Conservation (phyloP, 1,139 yeast species). For the Scheffersomyces stambukii region DNA sequence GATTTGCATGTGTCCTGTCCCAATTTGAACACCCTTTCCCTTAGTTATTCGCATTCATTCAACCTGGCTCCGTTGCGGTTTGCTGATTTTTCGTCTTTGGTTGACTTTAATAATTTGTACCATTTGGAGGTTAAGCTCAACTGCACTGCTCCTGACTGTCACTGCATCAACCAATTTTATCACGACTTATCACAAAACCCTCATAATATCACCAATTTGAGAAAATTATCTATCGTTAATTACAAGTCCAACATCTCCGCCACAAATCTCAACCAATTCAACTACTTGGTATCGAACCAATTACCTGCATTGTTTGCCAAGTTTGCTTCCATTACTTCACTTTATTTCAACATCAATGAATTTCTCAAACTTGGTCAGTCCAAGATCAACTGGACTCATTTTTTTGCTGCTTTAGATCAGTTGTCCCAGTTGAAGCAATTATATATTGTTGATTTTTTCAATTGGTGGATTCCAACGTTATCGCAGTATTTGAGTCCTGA, state of each 20-base stretch:
- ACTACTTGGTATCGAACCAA: slow-evolving; percentile 8
- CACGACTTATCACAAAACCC: slow-evolving; percentile 6
- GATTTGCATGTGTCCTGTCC: slow-evolving; percentile 5
- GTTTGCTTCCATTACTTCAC: slow-evolving; percentile 6
- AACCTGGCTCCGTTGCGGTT: slow-evolving; percentile 6
- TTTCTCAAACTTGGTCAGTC: slow-evolving; percentile 6
- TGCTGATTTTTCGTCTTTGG: slow-evolving; percentile 2
- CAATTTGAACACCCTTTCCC: slow-evolving; percentile 8
- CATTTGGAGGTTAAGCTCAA: slow-evolving; percentile 11
- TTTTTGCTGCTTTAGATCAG: slow-evolving; percentile 2
- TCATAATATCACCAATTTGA: slow-evolving; percentile 7
- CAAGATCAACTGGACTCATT: slow-evolving; percentile 8
- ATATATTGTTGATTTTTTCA: slow-evolving; percentile 11
- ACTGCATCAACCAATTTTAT: slow-evolving; percentile 10
- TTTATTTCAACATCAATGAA: slow-evolving; percentile 9
- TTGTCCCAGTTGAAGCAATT: slow-evolving; percentile 4
- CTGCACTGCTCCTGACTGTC: slow-evolving; percentile 11
- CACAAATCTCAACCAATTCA: slow-evolving; percentile 9
- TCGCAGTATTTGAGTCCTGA: slow-evolving; percentile 3
- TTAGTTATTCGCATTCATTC: slow-evolving; percentile 11
- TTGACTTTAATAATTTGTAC: slow-evolving; percentile 8
- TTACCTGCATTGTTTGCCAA: slow-evolving; percentile 5
- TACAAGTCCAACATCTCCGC: slow-evolving; percentile 9
- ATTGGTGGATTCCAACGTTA: slow-evolving; percentile 12
- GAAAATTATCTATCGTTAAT: slow-evolving; percentile 9